Evolutionary conservation across 2,329 filamentous ascomycete species (phyloP), one percentile per base, ranked within the genome.

Genomic region (Madurella fahalii): DNA sequence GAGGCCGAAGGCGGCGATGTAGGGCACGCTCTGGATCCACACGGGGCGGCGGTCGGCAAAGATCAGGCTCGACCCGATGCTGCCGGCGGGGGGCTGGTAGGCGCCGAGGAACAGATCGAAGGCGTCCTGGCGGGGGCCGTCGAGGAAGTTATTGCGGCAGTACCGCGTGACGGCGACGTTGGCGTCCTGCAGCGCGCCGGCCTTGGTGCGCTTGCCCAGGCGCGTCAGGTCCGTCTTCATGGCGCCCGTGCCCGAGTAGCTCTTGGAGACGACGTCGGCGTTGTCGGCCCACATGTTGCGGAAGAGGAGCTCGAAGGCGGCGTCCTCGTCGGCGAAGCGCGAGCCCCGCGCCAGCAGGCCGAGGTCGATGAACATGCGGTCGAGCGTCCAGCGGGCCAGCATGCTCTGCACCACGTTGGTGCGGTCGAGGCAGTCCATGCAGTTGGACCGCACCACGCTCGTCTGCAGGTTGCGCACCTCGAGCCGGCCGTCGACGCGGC

Each of bases 201-300:
- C 82, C 67, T 86, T 90, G 31, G 94, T 99, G 51, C 95, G 84
- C 65, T 89, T 85, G 47, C 93, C 95, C 1, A 90, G 90, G n/a
- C 94, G 86, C 2, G 94, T 99, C 65, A 97, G 90, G 69, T 99
- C 95, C 0, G 94, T 99, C 80, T 99, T 99, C 75, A 99, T 83
- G 49, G 94, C 94, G 2, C 94, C 95, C 0, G 95, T 99, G 52
- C 94, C 94, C 1, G 94, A 94, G 72, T 99, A 99, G 0, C 90
- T 86, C 63, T 84, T 87, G 16, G 92, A 95, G 34, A 99, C 92
- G 20, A 95, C 87, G 69, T 99, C 94, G 53, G 95, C 94, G 66
- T 99, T 99, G 73, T 99, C 94, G 31, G 94, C 94, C 94, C 94
- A 99, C 15, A 97, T 79, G 71, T 97, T 97, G 62, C 94, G 90